A percentile compares a stretch with the other conserved stretches of the same genome.
Conservation (phyloP, 2,329 filamentous ascomycete species). For the Alternaria consortialis region DNA sequence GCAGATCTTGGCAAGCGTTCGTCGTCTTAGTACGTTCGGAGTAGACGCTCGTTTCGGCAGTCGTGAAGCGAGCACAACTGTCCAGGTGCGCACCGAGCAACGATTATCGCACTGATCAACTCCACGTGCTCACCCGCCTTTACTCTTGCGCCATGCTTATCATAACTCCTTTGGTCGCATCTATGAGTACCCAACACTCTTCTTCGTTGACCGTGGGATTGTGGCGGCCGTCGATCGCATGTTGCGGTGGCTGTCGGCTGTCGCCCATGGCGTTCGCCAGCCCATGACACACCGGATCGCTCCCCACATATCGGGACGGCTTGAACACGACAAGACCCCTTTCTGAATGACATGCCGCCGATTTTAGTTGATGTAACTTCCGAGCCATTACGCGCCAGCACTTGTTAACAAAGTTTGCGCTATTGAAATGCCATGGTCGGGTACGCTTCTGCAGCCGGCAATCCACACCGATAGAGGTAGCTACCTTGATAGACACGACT, state of each 20-base stretch:
- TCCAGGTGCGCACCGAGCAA: background rate
- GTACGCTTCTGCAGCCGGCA: constrained; percentile 8
- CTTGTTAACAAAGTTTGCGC: constrained; percentile 7
- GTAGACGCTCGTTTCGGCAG: constrained; percentile 2
- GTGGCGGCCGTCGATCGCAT: background rate
- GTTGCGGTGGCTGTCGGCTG: constrained; percentile 3
- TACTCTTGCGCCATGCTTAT: background rate
- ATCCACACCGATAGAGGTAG: background rate
- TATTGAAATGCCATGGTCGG: constrained; percentile 13
- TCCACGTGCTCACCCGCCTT: background rate
- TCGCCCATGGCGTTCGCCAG: constrained; percentile 4
- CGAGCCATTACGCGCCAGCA: constrained; percentile 1
- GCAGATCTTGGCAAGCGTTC: constrained; percentile 1
- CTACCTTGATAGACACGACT: constrained; percentile 9
- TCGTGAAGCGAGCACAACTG: background rate
- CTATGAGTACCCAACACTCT: background rate
- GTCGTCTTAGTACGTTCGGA: constrained; percentile 6
- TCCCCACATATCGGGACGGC: constrained; percentile 9
- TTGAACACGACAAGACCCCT: constrained; percentile 8
- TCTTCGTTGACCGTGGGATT: background rate
- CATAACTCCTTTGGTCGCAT: background rate
- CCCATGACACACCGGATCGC: constrained; percentile 6
- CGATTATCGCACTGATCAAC: background rate
- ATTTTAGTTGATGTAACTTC: background rate
- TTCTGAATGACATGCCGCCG: constrained; percentile 6